phyloP scores from a whole-genome alignment of 208 protist genomes.

The Porcisia deanei region DNA sequence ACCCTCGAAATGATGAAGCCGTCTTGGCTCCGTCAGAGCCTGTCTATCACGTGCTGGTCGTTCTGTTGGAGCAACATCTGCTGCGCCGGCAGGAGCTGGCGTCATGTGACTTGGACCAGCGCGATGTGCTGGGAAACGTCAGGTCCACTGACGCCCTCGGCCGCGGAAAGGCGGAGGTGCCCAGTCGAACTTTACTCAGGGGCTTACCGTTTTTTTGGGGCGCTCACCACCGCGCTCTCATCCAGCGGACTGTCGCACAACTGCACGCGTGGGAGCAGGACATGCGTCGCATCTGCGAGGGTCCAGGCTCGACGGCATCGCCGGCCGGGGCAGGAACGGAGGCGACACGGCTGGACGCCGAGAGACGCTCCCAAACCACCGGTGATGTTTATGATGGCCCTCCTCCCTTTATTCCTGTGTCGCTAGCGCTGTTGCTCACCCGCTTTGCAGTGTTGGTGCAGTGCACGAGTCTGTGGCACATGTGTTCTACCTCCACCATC shows the following conservation, averaged over 20 bases:
- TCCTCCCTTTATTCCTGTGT: not conserved
- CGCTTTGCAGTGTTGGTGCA: conserved; percentile 15
- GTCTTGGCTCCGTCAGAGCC: conserved; percentile 23
- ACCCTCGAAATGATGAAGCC: conserved; percentile 6
- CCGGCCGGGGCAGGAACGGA: not conserved
- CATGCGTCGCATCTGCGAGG: conserved; percentile 14
- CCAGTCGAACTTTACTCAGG: not conserved
- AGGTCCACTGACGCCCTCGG: not conserved
- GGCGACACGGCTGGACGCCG: not conserved
- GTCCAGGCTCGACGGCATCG: not conserved
- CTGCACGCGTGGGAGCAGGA: conserved; percentile 28
- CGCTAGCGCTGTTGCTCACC: conserved; percentile 12
- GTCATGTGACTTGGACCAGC: no score
- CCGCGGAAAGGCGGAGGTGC: not conserved
- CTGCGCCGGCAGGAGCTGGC: not conserved
- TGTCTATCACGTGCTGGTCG: conserved; percentile 24
- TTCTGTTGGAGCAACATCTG: conserved; percentile 20
- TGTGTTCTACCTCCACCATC: not conserved
- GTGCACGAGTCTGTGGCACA: conserved; percentile 13
- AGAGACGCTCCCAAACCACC: not conserved
- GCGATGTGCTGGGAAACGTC: not conserved
- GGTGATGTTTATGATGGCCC: not conserved
- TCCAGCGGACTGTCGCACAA: conserved; percentile 9
- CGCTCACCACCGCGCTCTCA: conserved; percentile 12
- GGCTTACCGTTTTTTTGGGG: conserved; percentile 12